phyloP scores from a whole-genome alignment of 2,329 filamentous ascomycete species.

The Colletotrichum falcatum region DNA sequence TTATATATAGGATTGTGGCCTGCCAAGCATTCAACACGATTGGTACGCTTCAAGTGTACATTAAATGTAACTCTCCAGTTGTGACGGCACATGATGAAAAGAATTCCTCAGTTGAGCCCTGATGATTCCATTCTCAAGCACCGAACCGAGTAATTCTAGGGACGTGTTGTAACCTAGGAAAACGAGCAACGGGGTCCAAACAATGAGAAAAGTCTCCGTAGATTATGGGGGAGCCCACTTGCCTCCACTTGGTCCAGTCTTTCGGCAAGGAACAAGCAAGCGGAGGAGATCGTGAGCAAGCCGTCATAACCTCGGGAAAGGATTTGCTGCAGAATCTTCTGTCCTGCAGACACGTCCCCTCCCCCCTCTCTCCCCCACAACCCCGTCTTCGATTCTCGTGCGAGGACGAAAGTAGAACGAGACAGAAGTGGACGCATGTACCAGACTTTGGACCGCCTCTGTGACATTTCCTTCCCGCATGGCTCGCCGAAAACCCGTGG shows the following conservation, averaged over 20 bases:
- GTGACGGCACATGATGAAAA: background rate
- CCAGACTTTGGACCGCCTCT: slow-evolving; percentile 22
- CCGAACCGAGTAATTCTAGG: background rate
- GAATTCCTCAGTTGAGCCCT: background rate
- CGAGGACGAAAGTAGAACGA: slow-evolving; percentile 29
- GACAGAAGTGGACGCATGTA: slow-evolving; percentile 18
- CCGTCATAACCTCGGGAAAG: slow-evolving; percentile 34
- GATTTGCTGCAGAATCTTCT: slow-evolving; percentile 39
- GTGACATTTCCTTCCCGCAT: slow-evolving; percentile 7
- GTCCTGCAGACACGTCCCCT: slow-evolving; percentile 33
- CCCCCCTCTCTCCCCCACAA: slow-evolving; percentile 22
- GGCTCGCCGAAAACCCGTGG: background rate
- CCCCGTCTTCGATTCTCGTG: slow-evolving; percentile 35
- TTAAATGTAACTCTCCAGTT: background rate
- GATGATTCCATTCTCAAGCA: background rate
- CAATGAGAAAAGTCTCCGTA: slow-evolving; percentile 6
- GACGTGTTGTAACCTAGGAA: slow-evolving; percentile 2
- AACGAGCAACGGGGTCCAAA: background rate
- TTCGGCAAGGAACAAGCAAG: slow-evolving; percentile 32
- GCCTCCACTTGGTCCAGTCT: slow-evolving; percentile 31
- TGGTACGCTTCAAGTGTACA: background rate
- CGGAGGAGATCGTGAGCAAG: slow-evolving; percentile 25
- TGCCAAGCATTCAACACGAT: background rate
- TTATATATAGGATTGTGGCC: no score
- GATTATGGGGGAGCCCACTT: slow-evolving; percentile 20